Base-by-base conservation (phyloP, 208 protist genomes). In the Trypanosomatidae sp. region DNA sequence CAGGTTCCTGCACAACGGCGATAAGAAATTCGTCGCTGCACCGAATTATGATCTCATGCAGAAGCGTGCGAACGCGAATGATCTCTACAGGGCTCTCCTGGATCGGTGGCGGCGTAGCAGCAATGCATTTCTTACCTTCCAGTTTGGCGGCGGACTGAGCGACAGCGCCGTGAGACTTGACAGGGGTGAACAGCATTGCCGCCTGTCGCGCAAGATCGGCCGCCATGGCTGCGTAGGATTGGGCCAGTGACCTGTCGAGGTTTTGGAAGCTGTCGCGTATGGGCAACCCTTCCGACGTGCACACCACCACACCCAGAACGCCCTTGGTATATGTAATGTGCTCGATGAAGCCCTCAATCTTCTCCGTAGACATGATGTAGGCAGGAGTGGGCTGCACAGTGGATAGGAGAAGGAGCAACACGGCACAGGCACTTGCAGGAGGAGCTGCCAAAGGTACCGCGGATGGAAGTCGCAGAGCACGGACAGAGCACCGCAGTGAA, bases 321-420 rank as follows among this genome's bases (percentile, higher is more conserved):
- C 92, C 92, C 60, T 92, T 92, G 28, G 89, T 95, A 81, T 95
- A 95, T 44, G 92, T 95, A 67, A 96, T 73, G 79, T 89, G 84
- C 72, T 96, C 92, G n/a, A 96, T 60, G 12, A 95, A 81, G 30
- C 80, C 80, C 58, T 96, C 92, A 22, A 95, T 85, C 15, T 80
- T 43, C 62, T 92, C 89, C 3, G 75, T 68, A 3, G 85, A 73
- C 81, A 91, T 91, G 28, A 52, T 36, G 30, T 36, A 10, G 28
- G 46, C n/a, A 30, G 49, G 22, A 28, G 25, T 46, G 41, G 22
- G 64, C 13, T 25, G 62, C 62, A 9, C 41, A 66, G 19, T 12
- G 8, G n/a, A 33, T 22, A n/a, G 13, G 15, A 53, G 39, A 13
- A 41, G 6, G 6, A 50, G n/a, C n/a, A 6, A 36, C 12, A 36